Evolutionary conservation across 305 asterid genomes (phyloP), one percentile per base, ranked within the genome.

Genomic region (Solanum hybrid): DNA sequence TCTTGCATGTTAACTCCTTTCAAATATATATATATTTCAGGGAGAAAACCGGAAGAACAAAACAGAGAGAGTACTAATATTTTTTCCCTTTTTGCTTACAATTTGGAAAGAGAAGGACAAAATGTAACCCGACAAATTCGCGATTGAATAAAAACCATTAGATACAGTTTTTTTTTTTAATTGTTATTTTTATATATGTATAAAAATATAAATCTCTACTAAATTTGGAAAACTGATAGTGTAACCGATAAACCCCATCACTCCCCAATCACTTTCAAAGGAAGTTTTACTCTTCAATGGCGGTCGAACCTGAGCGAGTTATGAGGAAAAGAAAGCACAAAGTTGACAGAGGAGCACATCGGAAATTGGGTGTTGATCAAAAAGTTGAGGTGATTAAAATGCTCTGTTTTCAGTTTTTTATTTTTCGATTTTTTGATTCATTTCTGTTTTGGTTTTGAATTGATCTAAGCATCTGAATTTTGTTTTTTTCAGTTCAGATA

Each of bases 301-400:
- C 95, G 93, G 91, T 94, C 6, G 89, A 29, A 22, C 57, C 6
- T 32, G 91, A 79, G 51, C 87, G 88, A 77, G 11, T 57, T 15
- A 39, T 26, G 73, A 65, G 34, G 3, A 88, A 82, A 51, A 89
- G 88, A 20, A 90, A 90, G 75, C 87, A 10, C 26, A 88, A 89
- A 32, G 39, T 11, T 12, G 57, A 57, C 33, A 32, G 36, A 45
- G 41, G 24, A 4, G 89, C 68, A 20, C 83, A 22, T 68, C 37
- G 76, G 27, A 94, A 92, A 93, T 93, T 95, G 75, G 89, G 86
- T 20, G 85, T 80, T 84, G n/a, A 91, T 88, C 88, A 94, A 10
- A 93, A 88, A 93, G 95, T 95, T 12, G 98, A 96, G 97, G 98
- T 94, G 90, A 26, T 38, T 31, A 65, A 79, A 22, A 33, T 84